phyloP scores from a whole-genome alignment of 2,329 filamentous ascomycete genomes.

The Chalaropsis ovoidea region DNA sequence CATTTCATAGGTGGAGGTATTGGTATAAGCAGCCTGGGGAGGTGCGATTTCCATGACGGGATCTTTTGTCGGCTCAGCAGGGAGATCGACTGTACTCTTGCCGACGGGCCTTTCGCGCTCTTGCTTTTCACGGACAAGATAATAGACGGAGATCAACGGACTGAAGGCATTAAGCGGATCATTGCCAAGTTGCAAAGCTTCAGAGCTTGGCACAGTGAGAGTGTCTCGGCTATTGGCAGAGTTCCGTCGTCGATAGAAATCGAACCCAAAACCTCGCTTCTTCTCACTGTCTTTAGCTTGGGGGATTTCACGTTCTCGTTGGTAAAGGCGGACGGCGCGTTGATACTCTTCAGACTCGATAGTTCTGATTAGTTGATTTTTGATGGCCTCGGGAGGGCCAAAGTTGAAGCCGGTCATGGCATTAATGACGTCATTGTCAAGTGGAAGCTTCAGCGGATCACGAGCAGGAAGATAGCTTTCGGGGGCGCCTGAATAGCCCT shows the following conservation, averaged over 20 bases:
- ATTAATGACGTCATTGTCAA: constrained; percentile 73
- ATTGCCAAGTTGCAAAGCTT: constrained; percentile 68
- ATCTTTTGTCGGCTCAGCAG: constrained; percentile 35
- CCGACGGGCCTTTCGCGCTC: constrained; percentile 53
- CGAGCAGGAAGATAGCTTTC: constrained; percentile 80
- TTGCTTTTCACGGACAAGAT: constrained; percentile 88
- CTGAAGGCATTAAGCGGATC: constrained; percentile 92
- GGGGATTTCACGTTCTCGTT: constrained; percentile 53
- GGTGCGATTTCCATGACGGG: constrained; percentile 63
- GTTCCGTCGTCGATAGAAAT: constrained; percentile 92
- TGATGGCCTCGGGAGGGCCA: constrained; percentile 74
- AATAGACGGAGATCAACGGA: constrained; percentile 87
- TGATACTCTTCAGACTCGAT: constrained; percentile 93
- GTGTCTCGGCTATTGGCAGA: constrained; percentile 84
- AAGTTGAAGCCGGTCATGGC: constrained; percentile 99
- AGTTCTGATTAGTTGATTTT: constrained; percentile 68
- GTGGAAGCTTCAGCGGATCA: constrained; percentile 72
- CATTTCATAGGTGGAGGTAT: constrained; percentile 74
- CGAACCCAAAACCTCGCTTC: constrained; percentile 76
- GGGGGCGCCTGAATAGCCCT: constrained; percentile 74
- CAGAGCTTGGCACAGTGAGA: constrained; percentile 69
- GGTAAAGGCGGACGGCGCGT: constrained; percentile 61
- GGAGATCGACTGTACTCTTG: constrained; percentile 30
- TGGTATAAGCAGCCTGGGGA: constrained; percentile 82
- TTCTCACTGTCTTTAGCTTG: constrained; percentile 62